Evolutionary conservation across 495 filamentous ascomycete species (phyloP).

Genomic region (Xylaria bambusicola): DNA sequence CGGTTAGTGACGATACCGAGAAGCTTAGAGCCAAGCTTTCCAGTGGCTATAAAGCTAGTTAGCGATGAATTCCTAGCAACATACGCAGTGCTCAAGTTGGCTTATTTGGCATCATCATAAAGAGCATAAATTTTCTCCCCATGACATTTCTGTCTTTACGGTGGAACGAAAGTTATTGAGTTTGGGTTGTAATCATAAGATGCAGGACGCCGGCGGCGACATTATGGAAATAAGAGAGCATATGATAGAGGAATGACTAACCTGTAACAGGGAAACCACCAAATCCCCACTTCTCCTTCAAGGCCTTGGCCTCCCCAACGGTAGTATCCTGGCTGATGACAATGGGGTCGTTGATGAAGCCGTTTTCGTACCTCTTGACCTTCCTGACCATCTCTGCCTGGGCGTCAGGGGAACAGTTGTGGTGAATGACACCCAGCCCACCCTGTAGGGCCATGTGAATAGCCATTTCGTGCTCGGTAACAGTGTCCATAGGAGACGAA

Average conservation of each 20-base stretch:
- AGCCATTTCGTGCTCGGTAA: conserved; percentile 98
- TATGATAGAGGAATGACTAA: conserved; percentile 53
- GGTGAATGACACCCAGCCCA: conserved; percentile 95
- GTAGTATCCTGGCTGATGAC: conserved; percentile 86
- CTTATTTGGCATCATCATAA: conserved; percentile 37
- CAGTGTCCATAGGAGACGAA: conserved; percentile 99
- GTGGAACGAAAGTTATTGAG: conserved; percentile 99
- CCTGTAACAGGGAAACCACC: conserved; percentile 98
- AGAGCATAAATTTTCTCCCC: conserved; percentile 68
- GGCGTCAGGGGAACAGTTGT: conserved; percentile 93
- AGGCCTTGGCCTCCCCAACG: conserved; percentile 83
- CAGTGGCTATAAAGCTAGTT: conserved; percentile 67
- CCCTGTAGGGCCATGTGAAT: conserved; percentile 98
- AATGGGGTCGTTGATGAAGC: conserved; percentile 96
- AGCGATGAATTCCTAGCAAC: conserved; percentile 27
- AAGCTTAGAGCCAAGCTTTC: conserved; percentile 90
- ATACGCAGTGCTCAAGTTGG: conserved; percentile 38
- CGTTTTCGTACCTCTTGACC: conserved; percentile 99
- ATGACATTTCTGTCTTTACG: conserved; percentile 84
- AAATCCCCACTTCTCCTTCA: conserved; percentile 98
- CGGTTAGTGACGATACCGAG: conserved; percentile 96
- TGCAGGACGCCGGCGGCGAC: conserved; percentile 23
- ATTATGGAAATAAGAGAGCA: conserved; percentile 20
- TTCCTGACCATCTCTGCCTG: conserved; percentile 99
- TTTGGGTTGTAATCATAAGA: conserved; percentile 73